These are phyloP conservation scores for Podospora pseudoanserina DNA, from an alignment of 495 filamentous ascomycete species.

Conservation along the genomic window DNA sequence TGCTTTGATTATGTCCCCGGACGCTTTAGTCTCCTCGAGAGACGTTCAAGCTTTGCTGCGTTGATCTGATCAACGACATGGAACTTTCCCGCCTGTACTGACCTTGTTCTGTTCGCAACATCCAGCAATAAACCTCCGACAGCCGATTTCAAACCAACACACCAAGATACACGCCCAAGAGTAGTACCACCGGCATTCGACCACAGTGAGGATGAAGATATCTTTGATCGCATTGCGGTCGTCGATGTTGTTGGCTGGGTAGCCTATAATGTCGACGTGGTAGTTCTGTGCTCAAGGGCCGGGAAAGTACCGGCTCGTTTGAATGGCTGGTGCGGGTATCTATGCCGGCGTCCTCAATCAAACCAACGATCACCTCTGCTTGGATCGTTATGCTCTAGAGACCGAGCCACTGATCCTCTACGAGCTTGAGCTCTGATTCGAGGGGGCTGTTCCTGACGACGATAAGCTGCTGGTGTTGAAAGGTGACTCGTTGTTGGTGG, in stretches of 20 bases:
- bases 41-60: too few relatives aligned
- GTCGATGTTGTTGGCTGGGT: too few relatives aligned
- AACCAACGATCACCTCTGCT: background rate
- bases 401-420: background rate
- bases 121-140: background rate
- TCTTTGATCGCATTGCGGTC: too few relatives aligned
- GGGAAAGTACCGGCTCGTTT: too few relatives aligned
- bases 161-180: background rate
- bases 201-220: too few relatives aligned
- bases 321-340: too few relatives aligned
- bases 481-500: slow-evolving; percentile 8
- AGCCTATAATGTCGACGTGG: too few relatives aligned
- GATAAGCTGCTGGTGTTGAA: slow-evolving; percentile 14
- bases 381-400: background rate
- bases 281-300: too few relatives aligned
- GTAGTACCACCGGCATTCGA: background rate
- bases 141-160: background rate
- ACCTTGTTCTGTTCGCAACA: too few relatives aligned
- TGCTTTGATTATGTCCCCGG: background rate
- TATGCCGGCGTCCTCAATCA: background rate
- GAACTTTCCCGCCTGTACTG: too few relatives aligned
- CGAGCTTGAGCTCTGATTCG: slow-evolving; percentile 6
- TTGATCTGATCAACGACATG: too few relatives aligned
- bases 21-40: background rate
- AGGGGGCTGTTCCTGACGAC: slow-evolving; percentile 17